Evolutionary conservation across 352 stramenopile species (phyloP), one percentile per base, ranked within the genome.

Genomic region (Lagenidium sp.): DNA sequence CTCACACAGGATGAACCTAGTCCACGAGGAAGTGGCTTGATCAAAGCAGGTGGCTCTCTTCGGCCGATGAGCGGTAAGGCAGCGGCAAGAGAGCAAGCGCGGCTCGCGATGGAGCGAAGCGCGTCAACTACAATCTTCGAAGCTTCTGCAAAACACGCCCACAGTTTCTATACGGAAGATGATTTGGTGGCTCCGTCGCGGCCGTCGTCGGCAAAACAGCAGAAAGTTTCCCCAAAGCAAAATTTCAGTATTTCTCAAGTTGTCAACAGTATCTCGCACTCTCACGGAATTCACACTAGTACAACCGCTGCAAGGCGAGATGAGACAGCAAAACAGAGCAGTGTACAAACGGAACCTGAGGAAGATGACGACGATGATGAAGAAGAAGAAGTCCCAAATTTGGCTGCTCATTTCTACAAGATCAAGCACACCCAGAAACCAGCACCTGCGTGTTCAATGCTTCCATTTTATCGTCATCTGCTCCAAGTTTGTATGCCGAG

Each of bases 371-470:
- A 82, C 2, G 62, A 83, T 16, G 57, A 75, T n/a, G 65, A 78
- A 10, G 63, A 59, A 6, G 51, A 63, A 5, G 53, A 82, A 16
- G 56, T 62, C 36, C 41, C 74, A 22, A 73, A 68, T 12, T 76
- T 84, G 21, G 74, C 80, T 8, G 61, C 68, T 6, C 55, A 88
- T 3, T 90, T 90, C 25, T 65, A 85, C 49, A 78, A 82, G 24
- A 92, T 94, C 49, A 90, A 90, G 40, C 73, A 68, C 18, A 87
- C 78, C 15, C 72, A 82, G 39, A 91, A 87, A 26, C 61, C 78
- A 1, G 76, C 87, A 34, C 57, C 73, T 4, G 57, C 60, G 13
- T 85, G 70, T 35, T 91, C 82, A 11, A 31, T 92, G 28, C 53
- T 83, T 20, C 82, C 82, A 31, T 94, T 94, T 61, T 94, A 89